These are phyloP conservation scores for Chlorella sp. DNA, from an alignment of 139 green algal genomes.

Conservation along the genomic window DNA sequence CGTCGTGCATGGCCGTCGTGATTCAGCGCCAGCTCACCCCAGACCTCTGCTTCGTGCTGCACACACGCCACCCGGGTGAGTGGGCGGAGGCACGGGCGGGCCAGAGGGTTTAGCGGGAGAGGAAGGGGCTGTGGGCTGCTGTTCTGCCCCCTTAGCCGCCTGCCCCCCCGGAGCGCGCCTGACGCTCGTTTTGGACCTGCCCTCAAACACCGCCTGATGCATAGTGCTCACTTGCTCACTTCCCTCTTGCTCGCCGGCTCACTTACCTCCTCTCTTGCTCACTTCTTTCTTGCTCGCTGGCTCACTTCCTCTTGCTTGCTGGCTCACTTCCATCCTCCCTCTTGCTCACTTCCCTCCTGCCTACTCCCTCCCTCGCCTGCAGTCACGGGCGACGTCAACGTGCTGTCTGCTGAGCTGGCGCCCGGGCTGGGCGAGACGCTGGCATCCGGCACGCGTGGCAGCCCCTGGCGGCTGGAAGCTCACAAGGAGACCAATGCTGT, in stretches of 20 bases:
- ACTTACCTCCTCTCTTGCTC: no score
- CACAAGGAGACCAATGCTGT: slow-evolving; percentile 72
- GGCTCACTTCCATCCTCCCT: neutral
- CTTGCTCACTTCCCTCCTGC: neutral
- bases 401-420: slow-evolving; percentile 87
- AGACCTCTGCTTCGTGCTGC: slow-evolving; percentile 87
- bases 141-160: neutral
- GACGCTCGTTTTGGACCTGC: no score
- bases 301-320: neutral
- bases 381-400: slow-evolving; percentile 55
- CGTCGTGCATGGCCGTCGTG: slow-evolving; percentile 91
- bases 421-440: slow-evolving; percentile 94
- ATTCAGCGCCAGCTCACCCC: slow-evolving; percentile 84
- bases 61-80: slow-evolving; percentile 78
- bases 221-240: no score
- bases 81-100: no score
- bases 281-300: neutral
- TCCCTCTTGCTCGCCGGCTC: no score
- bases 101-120: neutral
- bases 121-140: neutral
- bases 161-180: no score
- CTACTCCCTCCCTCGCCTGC: neutral
- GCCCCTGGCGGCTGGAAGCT: slow-evolving; percentile 88
- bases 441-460: slow-evolving; percentile 81
- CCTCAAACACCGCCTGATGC: no score